These are phyloP conservation scores for Lactifluus subvellereus DNA, from an alignment of 768 basidiomycete genomes.

Conservation along the genomic window DNA sequence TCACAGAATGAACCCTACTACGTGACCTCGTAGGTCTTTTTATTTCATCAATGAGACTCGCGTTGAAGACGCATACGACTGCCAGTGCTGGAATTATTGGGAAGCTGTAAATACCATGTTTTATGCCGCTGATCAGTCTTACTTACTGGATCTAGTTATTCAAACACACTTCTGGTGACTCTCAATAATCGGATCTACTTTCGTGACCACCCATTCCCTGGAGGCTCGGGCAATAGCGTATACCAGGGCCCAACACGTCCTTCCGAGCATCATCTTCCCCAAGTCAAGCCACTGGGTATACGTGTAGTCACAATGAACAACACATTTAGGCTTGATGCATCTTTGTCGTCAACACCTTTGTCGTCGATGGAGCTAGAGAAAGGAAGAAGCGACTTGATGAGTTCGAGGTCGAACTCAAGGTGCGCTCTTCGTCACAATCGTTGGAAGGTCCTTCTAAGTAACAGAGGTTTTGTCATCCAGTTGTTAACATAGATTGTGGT, in stretches of 20 bases:
- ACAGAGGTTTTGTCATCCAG: too few species aligned
- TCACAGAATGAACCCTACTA: conserved; percentile 11
- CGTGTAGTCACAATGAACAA: not conserved
- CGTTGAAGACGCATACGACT: not conserved
- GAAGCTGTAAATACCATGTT: conserved; percentile 9
- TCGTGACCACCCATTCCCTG: conserved; percentile 4
- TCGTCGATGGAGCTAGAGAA: not conserved
- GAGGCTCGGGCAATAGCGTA: not conserved
- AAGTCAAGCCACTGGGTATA: not conserved
- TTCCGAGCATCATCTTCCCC: not conserved
- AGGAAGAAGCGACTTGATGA: too few species aligned
- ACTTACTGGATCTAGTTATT: conserved; percentile 8
- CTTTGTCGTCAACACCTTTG: not conserved
- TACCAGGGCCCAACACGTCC: not conserved
- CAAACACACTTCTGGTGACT: conserved; percentile 27
- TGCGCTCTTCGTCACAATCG: not conserved
- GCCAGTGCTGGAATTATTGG: conserved; percentile 24
- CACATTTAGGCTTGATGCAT: not conserved
- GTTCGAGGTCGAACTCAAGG: not conserved
- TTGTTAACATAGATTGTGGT: too few species aligned
- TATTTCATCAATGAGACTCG: not conserved
- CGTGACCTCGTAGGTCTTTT: not conserved
- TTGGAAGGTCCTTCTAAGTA: not conserved
- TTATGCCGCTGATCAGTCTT: not conserved
- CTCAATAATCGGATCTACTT: conserved; percentile 23